Percentiles rank a stretch among this genome's conserved stretches.
These are phyloP conservation scores for Paraphaeosphaeria sporulosa DNA, from an alignment of 2,329 filamentous ascomycete species.

Conservation along the genomic window DNA sequence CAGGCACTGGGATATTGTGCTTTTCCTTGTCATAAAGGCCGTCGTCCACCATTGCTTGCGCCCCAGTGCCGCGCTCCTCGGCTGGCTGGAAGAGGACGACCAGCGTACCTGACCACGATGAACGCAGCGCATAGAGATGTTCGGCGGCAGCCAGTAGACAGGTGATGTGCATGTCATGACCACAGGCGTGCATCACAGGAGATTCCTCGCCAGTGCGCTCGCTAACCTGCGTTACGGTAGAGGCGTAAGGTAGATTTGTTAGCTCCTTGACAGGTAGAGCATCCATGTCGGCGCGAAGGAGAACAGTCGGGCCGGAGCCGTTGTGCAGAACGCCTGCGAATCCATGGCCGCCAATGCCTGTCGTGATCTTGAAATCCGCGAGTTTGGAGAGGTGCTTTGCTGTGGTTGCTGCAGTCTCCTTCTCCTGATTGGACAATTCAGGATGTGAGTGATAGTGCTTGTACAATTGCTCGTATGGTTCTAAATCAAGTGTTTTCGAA, in stretches of 20 bases:
- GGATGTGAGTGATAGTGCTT: slow-evolving; percentile 46
- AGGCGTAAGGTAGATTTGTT: slow-evolving; percentile 64
- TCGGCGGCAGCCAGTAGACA: slow-evolving; percentile 64
- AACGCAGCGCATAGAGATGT: slow-evolving; percentile 54
- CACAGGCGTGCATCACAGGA: slow-evolving; percentile 73
- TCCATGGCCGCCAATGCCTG: slow-evolving; percentile 66
- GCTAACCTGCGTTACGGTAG: slow-evolving; percentile 52
- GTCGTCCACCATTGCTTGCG: slow-evolving; percentile 68
- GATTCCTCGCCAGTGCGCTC: slow-evolving; percentile 58
- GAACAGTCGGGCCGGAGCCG: slow-evolving; percentile 61
- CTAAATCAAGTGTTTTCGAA: slow-evolving; percentile 18
- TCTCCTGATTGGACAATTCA: slow-evolving; percentile 48
- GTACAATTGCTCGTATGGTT: slow-evolving; percentile 45
- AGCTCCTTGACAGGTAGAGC: slow-evolving; percentile 65
- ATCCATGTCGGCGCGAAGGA: slow-evolving; percentile 70
- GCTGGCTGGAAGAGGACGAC: slow-evolving; percentile 72
- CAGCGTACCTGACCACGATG: slow-evolving; percentile 68
- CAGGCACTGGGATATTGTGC: slow-evolving; percentile 58
- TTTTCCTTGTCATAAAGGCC: slow-evolving; percentile 60
- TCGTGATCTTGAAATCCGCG: slow-evolving; percentile 54
- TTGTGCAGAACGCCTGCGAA: slow-evolving; percentile 65
- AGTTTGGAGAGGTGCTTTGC: slow-evolving; percentile 36
- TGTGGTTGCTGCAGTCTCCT: slow-evolving; percentile 42
- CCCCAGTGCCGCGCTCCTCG: slow-evolving; percentile 70
- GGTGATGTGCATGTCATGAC: slow-evolving; percentile 69